A percentile compares a stretch with the other conserved stretches of the same genome.
These are phyloP conservation scores for Ilex paraguariensis DNA, from an alignment of 305 asterid genomes.

Conservation along the genomic window DNA sequence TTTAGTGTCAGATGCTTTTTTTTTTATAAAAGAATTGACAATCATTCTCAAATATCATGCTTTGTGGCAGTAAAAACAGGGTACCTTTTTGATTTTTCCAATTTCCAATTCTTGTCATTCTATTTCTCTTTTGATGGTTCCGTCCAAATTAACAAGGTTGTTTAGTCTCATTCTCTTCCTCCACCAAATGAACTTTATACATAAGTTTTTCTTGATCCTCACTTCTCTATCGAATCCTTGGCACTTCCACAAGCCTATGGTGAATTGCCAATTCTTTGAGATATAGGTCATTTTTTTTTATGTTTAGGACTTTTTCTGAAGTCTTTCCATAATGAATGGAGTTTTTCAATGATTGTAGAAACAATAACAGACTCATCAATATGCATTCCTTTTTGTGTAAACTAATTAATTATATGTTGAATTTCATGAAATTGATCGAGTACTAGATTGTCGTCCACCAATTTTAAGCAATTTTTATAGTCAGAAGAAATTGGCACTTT, in stretches of 20 bases:
- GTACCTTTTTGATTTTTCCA: not conserved
- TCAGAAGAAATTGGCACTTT: no score
- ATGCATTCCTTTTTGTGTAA: not conserved
- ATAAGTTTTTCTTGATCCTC: not conserved
- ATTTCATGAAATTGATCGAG: not conserved
- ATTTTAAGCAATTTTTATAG: no score
- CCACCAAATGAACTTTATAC: not conserved
- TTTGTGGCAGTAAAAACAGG: no score
- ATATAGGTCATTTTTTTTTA: not conserved
- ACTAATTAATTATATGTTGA: not conserved
- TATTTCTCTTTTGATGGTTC: no score
- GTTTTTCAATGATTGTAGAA: slow-evolving; percentile 1
- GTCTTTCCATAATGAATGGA: not conserved
- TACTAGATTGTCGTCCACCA: not conserved
- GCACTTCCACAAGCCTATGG: not conserved
- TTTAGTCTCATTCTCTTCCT: not conserved
- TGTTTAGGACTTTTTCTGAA: not conserved
- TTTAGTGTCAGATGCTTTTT: no score
- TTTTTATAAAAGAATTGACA: no score
- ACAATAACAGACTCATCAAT: not conserved
- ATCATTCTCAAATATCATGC: no score
- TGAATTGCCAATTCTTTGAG: not conserved
- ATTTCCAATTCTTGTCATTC: not conserved
- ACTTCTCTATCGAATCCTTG: not conserved
- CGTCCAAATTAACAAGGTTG: no score